phyloP scores from a whole-genome alignment of 2,329 filamentous ascomycete species.

The Pseudogymnoascus sp. region DNA sequence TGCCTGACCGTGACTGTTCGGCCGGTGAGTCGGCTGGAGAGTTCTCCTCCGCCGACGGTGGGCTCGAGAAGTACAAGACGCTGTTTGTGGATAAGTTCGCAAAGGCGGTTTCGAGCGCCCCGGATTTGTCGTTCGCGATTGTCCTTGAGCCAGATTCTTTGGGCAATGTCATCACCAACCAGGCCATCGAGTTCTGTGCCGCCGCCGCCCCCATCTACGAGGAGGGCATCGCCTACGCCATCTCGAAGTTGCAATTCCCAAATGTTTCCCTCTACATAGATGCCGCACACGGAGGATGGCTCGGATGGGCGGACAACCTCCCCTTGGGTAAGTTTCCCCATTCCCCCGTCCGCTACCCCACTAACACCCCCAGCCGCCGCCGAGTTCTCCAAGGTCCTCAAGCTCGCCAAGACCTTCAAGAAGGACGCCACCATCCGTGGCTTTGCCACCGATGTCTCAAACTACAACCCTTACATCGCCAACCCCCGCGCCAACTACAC shows the following conservation, averaged over 20 bases:
- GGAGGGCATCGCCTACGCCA: slow-evolving; percentile 35
- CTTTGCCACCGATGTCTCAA: slow-evolving; percentile 38
- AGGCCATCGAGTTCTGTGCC: slow-evolving; percentile 30
- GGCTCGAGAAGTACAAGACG: slow-evolving; percentile 33
- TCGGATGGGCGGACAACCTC: slow-evolving; percentile 34
- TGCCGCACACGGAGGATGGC: slow-evolving; percentile 36
- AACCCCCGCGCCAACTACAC: slow-evolving; percentile 33
- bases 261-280: slow-evolving; percentile 35
- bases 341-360: background rate
- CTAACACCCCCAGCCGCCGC: slow-evolving; percentile 27
- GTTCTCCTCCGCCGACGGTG: slow-evolving; percentile 29
- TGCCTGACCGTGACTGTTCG: slow-evolving; percentile 38
- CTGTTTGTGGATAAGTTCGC: slow-evolving; percentile 34
- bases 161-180: slow-evolving; percentile 36
- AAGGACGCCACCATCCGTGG: slow-evolving; percentile 26
- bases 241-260: slow-evolving; percentile 30
- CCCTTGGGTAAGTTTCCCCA: slow-evolving; percentile 25
- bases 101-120: slow-evolving; percentile 29
- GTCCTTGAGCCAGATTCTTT: slow-evolving; percentile 38
- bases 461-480: slow-evolving; percentile 35
- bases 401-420: slow-evolving; percentile 23
- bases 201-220: slow-evolving; percentile 32
- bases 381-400: slow-evolving; percentile 33
- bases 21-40: slow-evolving; percentile 36
- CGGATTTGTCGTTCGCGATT: slow-evolving; percentile 34